Conservation (phyloP, 2,329 filamentous ascomycete genomes). For the Colletotrichum orbiculare region DNA sequence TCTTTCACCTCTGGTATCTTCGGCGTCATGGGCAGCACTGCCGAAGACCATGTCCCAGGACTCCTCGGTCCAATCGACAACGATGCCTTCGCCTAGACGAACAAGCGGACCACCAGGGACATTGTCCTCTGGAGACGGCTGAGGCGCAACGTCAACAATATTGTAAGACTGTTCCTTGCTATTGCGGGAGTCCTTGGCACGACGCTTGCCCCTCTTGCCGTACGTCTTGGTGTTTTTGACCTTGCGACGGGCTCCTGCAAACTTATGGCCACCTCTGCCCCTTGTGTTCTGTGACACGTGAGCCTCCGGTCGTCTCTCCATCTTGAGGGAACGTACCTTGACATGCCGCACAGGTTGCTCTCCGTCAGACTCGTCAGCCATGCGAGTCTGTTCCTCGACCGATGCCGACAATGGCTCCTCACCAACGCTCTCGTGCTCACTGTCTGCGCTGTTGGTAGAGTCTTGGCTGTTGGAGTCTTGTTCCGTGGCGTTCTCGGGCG, state of each 20-base stretch:
- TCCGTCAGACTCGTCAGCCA: conserved; percentile 69
- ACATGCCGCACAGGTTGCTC: conserved; percentile 56
- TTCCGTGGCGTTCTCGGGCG: conserved; percentile 52
- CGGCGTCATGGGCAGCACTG: conserved; percentile 49
- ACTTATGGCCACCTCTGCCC: conserved; percentile 29
- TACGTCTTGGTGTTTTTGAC: conserved; percentile 61
- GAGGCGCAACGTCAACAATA: conserved; percentile 39
- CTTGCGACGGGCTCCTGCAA: conserved; percentile 53
- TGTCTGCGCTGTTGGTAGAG: conserved; percentile 57
- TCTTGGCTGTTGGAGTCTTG: conserved; percentile 59
- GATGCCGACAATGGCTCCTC: conserved; percentile 56
- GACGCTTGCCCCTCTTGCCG: conserved; percentile 61
- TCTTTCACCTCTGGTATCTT: conserved; percentile 67
- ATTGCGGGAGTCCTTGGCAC: conserved; percentile 53
- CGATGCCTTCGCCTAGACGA: conserved; percentile 82
- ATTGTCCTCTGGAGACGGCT: conserved; percentile 39
- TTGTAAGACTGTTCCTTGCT: conserved; percentile 51
- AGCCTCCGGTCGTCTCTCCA: neutral
- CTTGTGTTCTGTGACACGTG: conserved; percentile 32
- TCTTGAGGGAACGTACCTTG: conserved; percentile 46
- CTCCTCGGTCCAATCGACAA: conserved; percentile 85
- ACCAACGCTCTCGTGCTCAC: conserved; percentile 64
- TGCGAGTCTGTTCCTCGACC: conserved; percentile 57
- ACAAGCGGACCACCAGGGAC: conserved; percentile 71
- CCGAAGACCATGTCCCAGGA: conserved; percentile 79